Percentiles rank a stretch among this genome's conserved stretches.
phyloP scores from a whole-genome alignment of 192 early-diverging fungal species.

The Chytriomyces sp. region DNA sequence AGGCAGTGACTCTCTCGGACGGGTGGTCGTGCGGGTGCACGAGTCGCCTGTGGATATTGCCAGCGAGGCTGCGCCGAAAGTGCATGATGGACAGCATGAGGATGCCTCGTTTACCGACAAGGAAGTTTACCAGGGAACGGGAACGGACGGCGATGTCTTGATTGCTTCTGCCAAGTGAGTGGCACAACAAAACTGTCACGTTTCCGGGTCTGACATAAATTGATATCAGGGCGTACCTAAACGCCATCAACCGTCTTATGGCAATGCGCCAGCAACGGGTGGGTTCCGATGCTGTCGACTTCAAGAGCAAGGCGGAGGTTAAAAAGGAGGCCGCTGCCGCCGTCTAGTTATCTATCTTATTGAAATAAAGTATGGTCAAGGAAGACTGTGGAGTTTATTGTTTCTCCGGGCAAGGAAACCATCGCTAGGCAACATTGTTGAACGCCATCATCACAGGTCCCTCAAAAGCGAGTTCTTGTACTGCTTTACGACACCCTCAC shows the following conservation, averaged over 20 bases:
- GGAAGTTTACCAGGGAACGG: slow-evolving; percentile 72
- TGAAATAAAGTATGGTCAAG: too few species aligned
- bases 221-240: slow-evolving; percentile 68
- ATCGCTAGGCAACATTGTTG: not conserved
- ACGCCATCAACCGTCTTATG: slow-evolving; percentile 78
- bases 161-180: slow-evolving; percentile 72
- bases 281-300: not conserved
- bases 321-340: slow-evolving; percentile 16
- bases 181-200: too few species aligned
- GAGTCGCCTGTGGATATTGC: slow-evolving; percentile 22
- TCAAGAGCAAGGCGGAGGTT: not conserved
- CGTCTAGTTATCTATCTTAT: slow-evolving; percentile 4
- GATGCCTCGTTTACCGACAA: slow-evolving; percentile 28
- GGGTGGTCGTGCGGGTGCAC: slow-evolving; percentile 76
- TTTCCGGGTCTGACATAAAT: not conserved
- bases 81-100: slow-evolving; percentile 16
- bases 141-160: slow-evolving; percentile 85
- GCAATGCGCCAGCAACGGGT: slow-evolving; percentile 19
- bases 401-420: not conserved
- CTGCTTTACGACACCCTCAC: slow-evolving; percentile 53
- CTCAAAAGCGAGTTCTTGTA: not conserved
- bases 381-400: not conserved
- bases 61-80: slow-evolving; percentile 21
- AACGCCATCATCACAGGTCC: not conserved
- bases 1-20: slow-evolving; percentile 85